phyloP scores from a whole-genome alignment of 306 rosid species.

The Mimosa bimucronata region DNA sequence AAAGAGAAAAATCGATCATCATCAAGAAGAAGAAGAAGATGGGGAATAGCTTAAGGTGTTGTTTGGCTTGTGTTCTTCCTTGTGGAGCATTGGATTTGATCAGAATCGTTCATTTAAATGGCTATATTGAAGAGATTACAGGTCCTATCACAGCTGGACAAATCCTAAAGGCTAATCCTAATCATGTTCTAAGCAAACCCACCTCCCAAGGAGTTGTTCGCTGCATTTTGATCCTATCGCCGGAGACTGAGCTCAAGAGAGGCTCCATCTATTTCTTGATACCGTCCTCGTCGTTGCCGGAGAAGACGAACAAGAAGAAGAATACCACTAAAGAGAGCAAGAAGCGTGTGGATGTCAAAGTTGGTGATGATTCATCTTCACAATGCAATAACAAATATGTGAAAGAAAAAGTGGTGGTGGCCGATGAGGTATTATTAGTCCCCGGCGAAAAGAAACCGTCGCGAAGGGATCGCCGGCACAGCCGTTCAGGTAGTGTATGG shows the following conservation, averaged over 20 bases:
- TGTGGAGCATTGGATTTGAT: constrained; percentile 89
- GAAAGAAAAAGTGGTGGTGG: neutral
- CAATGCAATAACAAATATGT: neutral
- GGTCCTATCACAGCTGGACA: constrained; percentile 77
- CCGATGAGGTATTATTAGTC: constrained; percentile 3
- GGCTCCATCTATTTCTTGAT: constrained; percentile 90
- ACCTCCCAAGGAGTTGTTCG: constrained; percentile 74
- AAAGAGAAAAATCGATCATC: neutral
- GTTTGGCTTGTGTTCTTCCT: constrained; percentile 93
- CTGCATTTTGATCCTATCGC: constrained; percentile 67
- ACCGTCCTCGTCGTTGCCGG: constrained; percentile 66
- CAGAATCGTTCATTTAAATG: constrained; percentile 85
- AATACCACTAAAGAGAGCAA: constrained; percentile 38
- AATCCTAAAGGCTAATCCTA: constrained; percentile 75
- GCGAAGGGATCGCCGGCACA: constrained; percentile 57
- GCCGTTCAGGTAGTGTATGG: constrained; percentile 50
- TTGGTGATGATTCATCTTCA: neutral
- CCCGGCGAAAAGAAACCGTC: constrained; percentile 63
- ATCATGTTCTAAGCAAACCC: constrained; percentile 84
- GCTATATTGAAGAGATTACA: constrained; percentile 75
- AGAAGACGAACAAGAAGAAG: constrained; percentile 42
- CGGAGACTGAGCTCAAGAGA: constrained; percentile 85
- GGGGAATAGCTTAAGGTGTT: constrained; percentile 91
- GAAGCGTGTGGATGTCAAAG: neutral
- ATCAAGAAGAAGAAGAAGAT: neutral